These are phyloP conservation scores for Cyclocybe aegerita DNA, from an alignment of 768 basidiomycete species.

Conservation along the genomic window DNA sequence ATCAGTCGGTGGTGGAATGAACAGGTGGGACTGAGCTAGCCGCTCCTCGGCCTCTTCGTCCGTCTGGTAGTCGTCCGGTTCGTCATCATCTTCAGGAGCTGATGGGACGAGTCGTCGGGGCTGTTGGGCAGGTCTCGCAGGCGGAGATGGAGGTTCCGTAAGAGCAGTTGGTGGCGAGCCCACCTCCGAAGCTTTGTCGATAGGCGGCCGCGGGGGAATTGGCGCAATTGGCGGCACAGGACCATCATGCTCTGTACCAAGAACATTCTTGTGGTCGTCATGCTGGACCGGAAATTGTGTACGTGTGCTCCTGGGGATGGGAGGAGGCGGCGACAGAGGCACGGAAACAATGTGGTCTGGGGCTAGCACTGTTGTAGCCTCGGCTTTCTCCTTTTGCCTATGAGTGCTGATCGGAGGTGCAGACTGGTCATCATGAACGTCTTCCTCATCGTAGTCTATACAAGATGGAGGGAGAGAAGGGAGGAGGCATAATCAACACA, in stretches of 20 bases:
- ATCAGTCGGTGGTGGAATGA: constrained; percentile 25
- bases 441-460: constrained; percentile 18
- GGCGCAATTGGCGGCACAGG: background rate
- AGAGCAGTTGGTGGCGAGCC: background rate
- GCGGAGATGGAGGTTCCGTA: constrained; percentile 4
- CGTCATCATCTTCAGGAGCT: constrained; percentile 18
- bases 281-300: constrained; percentile 12
- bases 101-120: constrained; percentile 27
- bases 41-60: constrained; percentile 24
- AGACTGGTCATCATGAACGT: constrained; percentile 13
- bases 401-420: constrained; percentile 3
- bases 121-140: constrained; percentile 18
- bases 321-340: constrained; percentile 3
- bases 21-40: constrained; percentile 22
- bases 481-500: constrained; percentile 26
- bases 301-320: constrained; percentile 1
- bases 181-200: background rate
- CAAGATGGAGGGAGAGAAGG: constrained; percentile 7
- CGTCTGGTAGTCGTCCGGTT: constrained; percentile 12
- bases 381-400: constrained; percentile 9
- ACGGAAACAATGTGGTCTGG: background rate
- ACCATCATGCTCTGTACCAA: constrained; percentile 8
- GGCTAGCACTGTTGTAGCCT: background rate
- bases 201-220: background rate
- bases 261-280: constrained; percentile 4